Evolutionary conservation across 1,284 basidiomycete genomes (phyloP).

Genomic region (Leccinum subrobustum): DNA sequence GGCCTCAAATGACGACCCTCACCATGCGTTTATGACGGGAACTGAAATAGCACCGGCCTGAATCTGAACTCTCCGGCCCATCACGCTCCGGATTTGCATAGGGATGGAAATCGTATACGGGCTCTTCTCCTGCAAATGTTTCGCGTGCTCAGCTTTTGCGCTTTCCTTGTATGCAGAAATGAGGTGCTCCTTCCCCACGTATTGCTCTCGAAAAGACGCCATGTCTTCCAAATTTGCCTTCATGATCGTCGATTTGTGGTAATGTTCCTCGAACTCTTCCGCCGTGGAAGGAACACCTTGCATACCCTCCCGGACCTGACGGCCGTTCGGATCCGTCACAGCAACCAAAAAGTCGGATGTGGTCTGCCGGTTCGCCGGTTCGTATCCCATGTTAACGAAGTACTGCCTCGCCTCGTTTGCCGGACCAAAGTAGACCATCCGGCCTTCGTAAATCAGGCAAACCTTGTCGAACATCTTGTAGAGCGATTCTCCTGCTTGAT

Average conservation of each 20-base stretch:
- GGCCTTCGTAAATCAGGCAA: slow-evolving; percentile 66
- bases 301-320: slow-evolving; percentile 49
- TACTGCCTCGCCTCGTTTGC: slow-evolving; percentile 59
- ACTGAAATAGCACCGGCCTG: slow-evolving; percentile 53
- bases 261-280: slow-evolving; percentile 54
- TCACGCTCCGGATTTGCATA: slow-evolving; percentile 68
- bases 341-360: slow-evolving; percentile 67
- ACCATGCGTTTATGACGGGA: slow-evolving; percentile 38
- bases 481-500: slow-evolving; percentile 62
- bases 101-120: slow-evolving; percentile 51
- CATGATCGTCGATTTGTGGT: slow-evolving; percentile 31
- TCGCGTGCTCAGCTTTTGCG: slow-evolving; percentile 51
- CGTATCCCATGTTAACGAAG: slow-evolving; percentile 70
- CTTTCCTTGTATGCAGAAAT: slow-evolving; percentile 47
- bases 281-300: slow-evolving; percentile 57
- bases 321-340: slow-evolving; percentile 62
- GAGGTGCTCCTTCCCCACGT: slow-evolving; percentile 38
- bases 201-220: slow-evolving; percentile 34
- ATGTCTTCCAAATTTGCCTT: slow-evolving; percentile 37
- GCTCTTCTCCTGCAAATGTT: slow-evolving; percentile 36
- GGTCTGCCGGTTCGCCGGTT: slow-evolving; percentile 56
- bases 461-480: slow-evolving; percentile 69
- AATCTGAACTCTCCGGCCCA: slow-evolving; percentile 68
- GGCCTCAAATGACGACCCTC: slow-evolving; percentile 1
- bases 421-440: slow-evolving; percentile 72